phyloP scores from a whole-genome alignment of 768 basidiomycete genomes.

The Austroboletus festivus region DNA sequence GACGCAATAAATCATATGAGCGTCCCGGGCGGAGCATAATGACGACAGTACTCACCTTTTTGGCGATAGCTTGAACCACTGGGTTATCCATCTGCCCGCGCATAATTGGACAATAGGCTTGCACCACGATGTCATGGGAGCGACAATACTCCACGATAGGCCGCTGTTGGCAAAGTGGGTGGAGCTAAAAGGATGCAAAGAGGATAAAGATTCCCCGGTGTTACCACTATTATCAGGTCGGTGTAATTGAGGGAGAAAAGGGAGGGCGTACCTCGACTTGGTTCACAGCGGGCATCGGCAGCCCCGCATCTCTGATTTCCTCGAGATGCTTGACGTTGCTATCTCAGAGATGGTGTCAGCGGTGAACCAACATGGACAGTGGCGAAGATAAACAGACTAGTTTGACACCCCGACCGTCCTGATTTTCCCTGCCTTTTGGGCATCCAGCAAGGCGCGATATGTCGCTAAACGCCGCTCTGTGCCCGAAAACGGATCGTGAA shows the following conservation, averaged over 20 bases:
- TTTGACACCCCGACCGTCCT: slow-evolving; percentile 80
- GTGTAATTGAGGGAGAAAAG: not conserved
- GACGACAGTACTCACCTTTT: slow-evolving; percentile 45
- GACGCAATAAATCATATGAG: slow-evolving; percentile 4
- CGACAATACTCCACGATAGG: slow-evolving; percentile 75
- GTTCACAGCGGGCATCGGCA: slow-evolving; percentile 69
- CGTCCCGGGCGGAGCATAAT: slow-evolving; percentile 2
- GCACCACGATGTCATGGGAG: slow-evolving; percentile 54
- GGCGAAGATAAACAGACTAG: slow-evolving; percentile 52
- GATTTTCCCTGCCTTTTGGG: slow-evolving; percentile 62
- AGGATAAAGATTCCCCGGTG: slow-evolving; percentile 6
- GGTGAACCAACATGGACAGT: not conserved
- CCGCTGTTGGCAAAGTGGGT: slow-evolving; percentile 79
- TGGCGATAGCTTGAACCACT: slow-evolving; percentile 50
- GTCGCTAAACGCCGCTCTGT: slow-evolving; percentile 63
- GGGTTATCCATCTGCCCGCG: slow-evolving; percentile 54
- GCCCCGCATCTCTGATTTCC: slow-evolving; percentile 63
- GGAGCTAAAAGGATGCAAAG: too few species aligned
- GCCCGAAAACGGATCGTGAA: slow-evolving; percentile 71
- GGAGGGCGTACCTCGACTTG: slow-evolving; percentile 65
- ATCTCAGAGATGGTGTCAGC: not conserved
- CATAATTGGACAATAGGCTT: slow-evolving; percentile 78
- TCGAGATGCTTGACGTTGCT: slow-evolving; percentile 72
- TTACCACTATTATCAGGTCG: not conserved
- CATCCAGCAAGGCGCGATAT: slow-evolving; percentile 66